Evolutionary conservation across 2,329 filamentous ascomycete species (phyloP).

Genomic region (Trichoderma guizhouense): DNA sequence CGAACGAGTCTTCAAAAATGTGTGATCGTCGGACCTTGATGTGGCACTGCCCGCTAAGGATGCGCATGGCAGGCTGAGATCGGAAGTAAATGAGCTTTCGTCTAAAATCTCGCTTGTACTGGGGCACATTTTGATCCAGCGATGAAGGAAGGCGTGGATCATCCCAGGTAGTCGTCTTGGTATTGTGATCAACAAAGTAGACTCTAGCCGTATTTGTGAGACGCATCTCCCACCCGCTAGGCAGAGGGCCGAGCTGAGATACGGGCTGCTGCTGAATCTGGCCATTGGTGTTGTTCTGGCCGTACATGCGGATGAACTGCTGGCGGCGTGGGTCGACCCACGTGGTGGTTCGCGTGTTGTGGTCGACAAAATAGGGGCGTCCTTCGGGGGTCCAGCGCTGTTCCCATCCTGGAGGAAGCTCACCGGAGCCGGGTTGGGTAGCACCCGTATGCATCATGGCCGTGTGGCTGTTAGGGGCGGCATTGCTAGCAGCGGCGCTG

Average conservation of each 20-base stretch:
- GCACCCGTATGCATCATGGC: conserved; percentile 92
- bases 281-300: conserved; percentile 78
- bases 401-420: conserved; percentile 94
- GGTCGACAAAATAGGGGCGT: conserved; percentile 93
- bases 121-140: conserved; percentile 94
- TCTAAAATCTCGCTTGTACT: conserved; percentile 99
- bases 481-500: conserved; percentile 26
- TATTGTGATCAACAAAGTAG: conserved; percentile 99
- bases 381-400: conserved; percentile 94
- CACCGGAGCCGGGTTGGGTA: conserved; percentile 89
- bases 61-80: conserved; percentile 92
- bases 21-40: conserved; percentile 95
- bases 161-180: conserved; percentile 99
- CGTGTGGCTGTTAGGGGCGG: conserved; percentile 43
- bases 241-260: conserved; percentile 89
- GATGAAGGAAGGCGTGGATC: conserved; percentile 93
- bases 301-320: conserved; percentile 98
- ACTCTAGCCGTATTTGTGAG: conserved; percentile 96
- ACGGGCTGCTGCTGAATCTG: conserved; percentile 96
- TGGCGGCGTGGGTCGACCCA: conserved; percentile 97
- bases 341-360: conserved; percentile 95
- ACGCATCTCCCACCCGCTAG: conserved; percentile 99
- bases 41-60: conserved; percentile 93
- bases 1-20: conserved; percentile 98
- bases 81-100: conserved; percentile 99